phyloP scores from a whole-genome alignment of 768 basidiomycete genomes.

The Podaxis sp. region DNA sequence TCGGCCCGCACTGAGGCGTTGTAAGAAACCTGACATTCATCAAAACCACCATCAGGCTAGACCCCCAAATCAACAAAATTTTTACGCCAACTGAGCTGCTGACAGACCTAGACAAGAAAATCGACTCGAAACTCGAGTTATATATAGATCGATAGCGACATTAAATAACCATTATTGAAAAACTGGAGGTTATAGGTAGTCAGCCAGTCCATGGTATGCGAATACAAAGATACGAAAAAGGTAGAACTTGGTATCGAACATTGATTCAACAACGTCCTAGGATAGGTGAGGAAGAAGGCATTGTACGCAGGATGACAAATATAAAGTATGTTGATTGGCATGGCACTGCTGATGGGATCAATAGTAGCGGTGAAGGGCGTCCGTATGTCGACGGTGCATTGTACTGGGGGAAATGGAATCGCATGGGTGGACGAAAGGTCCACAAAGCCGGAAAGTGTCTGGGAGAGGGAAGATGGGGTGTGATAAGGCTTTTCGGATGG shows the following conservation, averaged over 20 bases:
- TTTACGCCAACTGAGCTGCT: too few species aligned
- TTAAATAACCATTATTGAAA: too few species aligned
- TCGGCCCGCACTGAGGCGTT: too few species aligned
- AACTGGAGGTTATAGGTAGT: background rate
- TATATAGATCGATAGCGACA: too few species aligned
- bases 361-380: background rate
- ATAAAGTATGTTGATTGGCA: background rate
- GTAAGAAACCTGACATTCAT: too few species aligned
- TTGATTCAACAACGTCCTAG: background rate
- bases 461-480: background rate
- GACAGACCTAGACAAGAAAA: too few species aligned
- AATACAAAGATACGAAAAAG: background rate
- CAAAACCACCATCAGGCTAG: too few species aligned
- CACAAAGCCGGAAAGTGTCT: background rate
- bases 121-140: too few species aligned
- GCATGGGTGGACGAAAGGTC: background rate
- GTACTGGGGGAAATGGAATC: background rate
- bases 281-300: background rate
- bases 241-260: background rate
- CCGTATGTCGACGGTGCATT: background rate
- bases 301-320: background rate
- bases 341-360: slow-evolving; percentile 9
- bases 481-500: background rate
- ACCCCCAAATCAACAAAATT: too few species aligned
- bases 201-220: slow-evolving; percentile 5